Conservation (phyloP, 352 stramenopile species). For the Saprolegnia diclina region DNA sequence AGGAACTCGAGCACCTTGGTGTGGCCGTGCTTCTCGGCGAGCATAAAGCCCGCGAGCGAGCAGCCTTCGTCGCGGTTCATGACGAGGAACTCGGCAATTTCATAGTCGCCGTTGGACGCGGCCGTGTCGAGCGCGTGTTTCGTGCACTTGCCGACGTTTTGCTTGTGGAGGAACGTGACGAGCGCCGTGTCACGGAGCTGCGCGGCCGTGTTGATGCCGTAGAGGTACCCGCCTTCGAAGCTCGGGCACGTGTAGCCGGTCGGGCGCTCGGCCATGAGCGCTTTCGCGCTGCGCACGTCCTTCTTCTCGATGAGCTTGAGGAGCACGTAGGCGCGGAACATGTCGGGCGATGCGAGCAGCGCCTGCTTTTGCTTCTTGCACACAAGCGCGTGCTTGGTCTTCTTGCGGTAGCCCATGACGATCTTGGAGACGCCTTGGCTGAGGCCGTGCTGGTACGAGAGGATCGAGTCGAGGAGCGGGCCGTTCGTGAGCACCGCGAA, state of each 20-base stretch:
- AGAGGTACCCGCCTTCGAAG: constrained; percentile 14
- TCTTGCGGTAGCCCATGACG: neutral
- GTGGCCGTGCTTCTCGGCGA: constrained; percentile 15
- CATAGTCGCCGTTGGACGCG: neutral
- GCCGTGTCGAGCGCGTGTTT: constrained; percentile 13
- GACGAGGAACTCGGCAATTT: constrained; percentile 12
- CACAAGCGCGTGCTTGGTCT: constrained; percentile 7
- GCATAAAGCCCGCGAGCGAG: neutral
- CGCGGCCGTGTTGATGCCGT: constrained; percentile 1
- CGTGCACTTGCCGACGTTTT: constrained; percentile 7
- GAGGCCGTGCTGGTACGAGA: constrained; percentile 7
- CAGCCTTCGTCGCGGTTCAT: constrained; percentile 11
- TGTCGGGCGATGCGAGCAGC: neutral
- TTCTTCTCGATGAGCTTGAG: constrained; percentile 17
- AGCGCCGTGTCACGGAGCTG: constrained; percentile 1
- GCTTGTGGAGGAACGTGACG: constrained; percentile 8
- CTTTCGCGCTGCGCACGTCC: neutral
- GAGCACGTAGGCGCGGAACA: constrained; percentile 8
- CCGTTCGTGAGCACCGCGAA: constrained; percentile 2
- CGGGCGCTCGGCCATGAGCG: constrained; percentile 7
- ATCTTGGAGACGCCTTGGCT: constrained; percentile 1
- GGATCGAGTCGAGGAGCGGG: neutral
- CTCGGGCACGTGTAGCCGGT: constrained; percentile 1
- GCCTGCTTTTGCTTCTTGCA: constrained; percentile 18
- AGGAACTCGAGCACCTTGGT: constrained; percentile 11